Percentiles rank a stretch among this genome's conserved stretches.
Evolutionary conservation across 2,329 filamentous ascomycete species (phyloP).

Genomic region (Fusarium sp.): DNA sequence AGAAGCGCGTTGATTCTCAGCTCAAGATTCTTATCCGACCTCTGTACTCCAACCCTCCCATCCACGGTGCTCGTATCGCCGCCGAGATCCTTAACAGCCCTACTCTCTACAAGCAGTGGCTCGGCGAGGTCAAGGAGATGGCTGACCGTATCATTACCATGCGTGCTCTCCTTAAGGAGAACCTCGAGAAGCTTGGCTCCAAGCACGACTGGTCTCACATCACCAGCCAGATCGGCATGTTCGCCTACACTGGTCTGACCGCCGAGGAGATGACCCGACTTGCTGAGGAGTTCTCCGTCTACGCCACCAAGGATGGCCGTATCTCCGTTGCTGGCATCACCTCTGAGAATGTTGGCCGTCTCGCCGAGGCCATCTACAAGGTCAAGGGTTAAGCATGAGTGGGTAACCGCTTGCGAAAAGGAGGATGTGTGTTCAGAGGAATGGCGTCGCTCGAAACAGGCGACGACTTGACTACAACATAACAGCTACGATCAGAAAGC

Average conservation of each 20-base stretch:
- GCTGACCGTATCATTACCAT: slow-evolving; percentile 99
- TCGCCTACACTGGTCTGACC: slow-evolving; percentile 94
- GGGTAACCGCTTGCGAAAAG: not conserved
- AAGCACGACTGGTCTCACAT: slow-evolving; percentile 99
- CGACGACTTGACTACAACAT: slow-evolving; percentile 26
- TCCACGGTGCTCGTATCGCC: slow-evolving; percentile 95
- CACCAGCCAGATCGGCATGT: slow-evolving; percentile 99
- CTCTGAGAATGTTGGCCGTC: slow-evolving; percentile 79
- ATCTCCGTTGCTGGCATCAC: slow-evolving; percentile 91
- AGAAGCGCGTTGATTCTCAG: slow-evolving; percentile 95
- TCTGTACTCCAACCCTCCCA: slow-evolving; percentile 97
- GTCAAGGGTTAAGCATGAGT: slow-evolving; percentile 71
- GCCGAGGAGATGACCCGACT: slow-evolving; percentile 91
- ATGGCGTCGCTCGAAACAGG: not conserved
- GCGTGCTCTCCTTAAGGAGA: slow-evolving; percentile 92
- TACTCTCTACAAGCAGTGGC: slow-evolving; percentile 91
- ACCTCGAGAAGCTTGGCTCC: slow-evolving; percentile 94
- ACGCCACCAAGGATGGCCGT: slow-evolving; percentile 92
- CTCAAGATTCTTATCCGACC: slow-evolving; percentile 98
- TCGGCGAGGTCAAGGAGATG: slow-evolving; percentile 97
- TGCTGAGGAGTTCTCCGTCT: slow-evolving; percentile 96
- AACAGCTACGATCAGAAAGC: slow-evolving; percentile 33
- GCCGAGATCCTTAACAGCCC: slow-evolving; percentile 90
- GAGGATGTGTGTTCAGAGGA: not conserved
- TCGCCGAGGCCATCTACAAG: slow-evolving; percentile 87